A percentile compares a stretch with the other conserved stretches of the same genome.
phyloP scores from a whole-genome alignment of 352 stramenopile species.

The Peronospora tabacina region DNA sequence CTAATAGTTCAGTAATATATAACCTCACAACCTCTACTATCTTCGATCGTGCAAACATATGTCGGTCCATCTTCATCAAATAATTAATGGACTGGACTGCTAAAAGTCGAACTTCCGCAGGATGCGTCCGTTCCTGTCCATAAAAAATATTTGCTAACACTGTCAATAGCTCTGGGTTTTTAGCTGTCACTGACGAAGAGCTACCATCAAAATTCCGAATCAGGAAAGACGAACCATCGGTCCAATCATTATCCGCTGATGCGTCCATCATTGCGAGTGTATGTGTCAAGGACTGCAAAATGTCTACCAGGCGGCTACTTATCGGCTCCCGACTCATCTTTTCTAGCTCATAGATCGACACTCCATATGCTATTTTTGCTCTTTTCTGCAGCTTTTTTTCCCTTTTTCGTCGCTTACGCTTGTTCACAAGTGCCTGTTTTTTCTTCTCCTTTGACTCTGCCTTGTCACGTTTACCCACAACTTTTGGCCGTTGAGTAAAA shows the following conservation, averaged over 20 bases:
- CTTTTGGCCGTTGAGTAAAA: constrained; percentile 24
- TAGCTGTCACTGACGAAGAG: constrained; percentile 27
- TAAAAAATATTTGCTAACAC: constrained; percentile 49
- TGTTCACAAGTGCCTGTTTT: constrained; percentile 29
- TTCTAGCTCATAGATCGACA: constrained; percentile 56
- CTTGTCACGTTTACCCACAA: constrained; percentile 12
- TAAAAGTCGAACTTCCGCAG: constrained; percentile 44
- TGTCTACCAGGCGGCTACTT: constrained; percentile 46
- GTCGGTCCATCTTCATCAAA: constrained; percentile 73
- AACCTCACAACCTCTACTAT: constrained; percentile 41
- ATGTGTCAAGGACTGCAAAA: constrained; percentile 71
- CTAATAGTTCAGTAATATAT: constrained; percentile 45
- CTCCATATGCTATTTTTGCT: constrained; percentile 50
- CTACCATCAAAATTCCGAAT: constrained; percentile 44
- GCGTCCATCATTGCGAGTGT: constrained; percentile 82
- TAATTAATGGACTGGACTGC: constrained; percentile 82
- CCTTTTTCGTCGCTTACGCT: constrained; percentile 26
- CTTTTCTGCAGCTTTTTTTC: constrained; percentile 36
- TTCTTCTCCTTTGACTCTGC: constrained; percentile 21
- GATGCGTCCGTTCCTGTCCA: constrained; percentile 30
- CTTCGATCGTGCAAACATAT: constrained; percentile 43
- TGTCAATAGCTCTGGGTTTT: constrained; percentile 53
- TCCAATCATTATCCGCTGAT: constrained; percentile 66
- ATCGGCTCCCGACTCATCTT: constrained; percentile 44
- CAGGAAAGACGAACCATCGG: constrained; percentile 45